Conservation (phyloP, 2,329 filamentous ascomycete genomes). For the Neurospora sp. region DNA sequence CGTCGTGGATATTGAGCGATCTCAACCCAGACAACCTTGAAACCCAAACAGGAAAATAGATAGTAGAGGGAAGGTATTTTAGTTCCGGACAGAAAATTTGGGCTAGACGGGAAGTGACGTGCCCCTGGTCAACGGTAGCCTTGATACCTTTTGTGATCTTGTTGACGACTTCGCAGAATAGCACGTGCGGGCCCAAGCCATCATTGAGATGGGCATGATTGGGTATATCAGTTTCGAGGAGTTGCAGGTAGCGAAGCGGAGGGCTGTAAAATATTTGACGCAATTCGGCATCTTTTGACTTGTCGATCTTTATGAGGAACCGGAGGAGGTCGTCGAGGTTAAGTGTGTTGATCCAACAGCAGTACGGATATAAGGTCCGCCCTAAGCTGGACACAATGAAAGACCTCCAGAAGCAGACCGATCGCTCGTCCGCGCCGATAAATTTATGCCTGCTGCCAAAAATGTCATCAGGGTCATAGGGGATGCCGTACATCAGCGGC, state of each 20-base stretch:
- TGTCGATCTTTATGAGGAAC: constrained; percentile 28
- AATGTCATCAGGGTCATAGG: constrained; percentile 27
- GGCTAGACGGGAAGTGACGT: constrained; percentile 42
- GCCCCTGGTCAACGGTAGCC: constrained; percentile 25
- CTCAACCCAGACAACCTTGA: constrained; percentile 46
- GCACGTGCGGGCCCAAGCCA: constrained; percentile 25
- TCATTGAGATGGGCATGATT: constrained; percentile 12
- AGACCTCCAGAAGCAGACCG: constrained; percentile 57
- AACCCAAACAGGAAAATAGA: constrained; percentile 47
- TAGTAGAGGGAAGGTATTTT: constrained; percentile 37
- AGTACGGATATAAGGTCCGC: constrained; percentile 57
- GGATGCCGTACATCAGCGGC: constrained; percentile 48
- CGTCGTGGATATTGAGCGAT: constrained; percentile 50
- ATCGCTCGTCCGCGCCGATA: constrained; percentile 33
- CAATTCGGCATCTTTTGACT: constrained; percentile 16
- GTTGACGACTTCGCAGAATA: constrained; percentile 41
- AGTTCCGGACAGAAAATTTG: constrained; percentile 32
- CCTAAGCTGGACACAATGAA: constrained; percentile 56
- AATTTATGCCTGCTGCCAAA: constrained; percentile 33
- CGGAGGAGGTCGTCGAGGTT: constrained; percentile 50
- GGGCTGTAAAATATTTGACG: constrained; percentile 29
- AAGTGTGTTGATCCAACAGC: constrained; percentile 53
- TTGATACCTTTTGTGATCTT: constrained; percentile 43
- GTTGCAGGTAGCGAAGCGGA: constrained; percentile 27
- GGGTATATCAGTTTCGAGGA: constrained; percentile 15